A percentile compares a stretch with the other conserved stretches of the same genome.
phyloP scores from a whole-genome alignment of 495 filamentous ascomycete genomes.

The Sphaerosporella brunnea region DNA sequence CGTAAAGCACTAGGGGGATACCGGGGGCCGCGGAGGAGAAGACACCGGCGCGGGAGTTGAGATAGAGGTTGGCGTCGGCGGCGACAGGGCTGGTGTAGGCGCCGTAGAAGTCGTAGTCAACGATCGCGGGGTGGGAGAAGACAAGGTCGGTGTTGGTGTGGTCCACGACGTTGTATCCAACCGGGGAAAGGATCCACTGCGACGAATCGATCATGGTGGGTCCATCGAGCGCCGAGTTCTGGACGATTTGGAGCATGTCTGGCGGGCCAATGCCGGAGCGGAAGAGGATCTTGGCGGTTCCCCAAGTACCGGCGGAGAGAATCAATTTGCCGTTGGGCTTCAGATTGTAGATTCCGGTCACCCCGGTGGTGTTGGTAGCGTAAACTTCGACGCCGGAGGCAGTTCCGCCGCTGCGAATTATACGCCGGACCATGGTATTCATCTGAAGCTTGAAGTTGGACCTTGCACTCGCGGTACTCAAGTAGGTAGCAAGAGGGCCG shows the following conservation, averaged over 20 bases:
- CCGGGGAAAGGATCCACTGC: constrained; percentile 54
- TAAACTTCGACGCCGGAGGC: constrained; percentile 52
- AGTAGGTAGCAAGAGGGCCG: constrained; percentile 58
- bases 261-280: constrained; percentile 46
- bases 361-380: constrained; percentile 36
- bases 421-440: constrained; percentile 45
- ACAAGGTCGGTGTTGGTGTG: constrained; percentile 56
- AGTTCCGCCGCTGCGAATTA: constrained; percentile 42
- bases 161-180: constrained; percentile 57
- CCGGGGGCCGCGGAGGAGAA: constrained; percentile 53
- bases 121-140: constrained; percentile 41
- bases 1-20: constrained; percentile 39
- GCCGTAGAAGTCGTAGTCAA: constrained; percentile 46
- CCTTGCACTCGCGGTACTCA: constrained; percentile 41
- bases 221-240: constrained; percentile 34
- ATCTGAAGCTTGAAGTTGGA: constrained; percentile 51
- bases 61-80: constrained; percentile 32
- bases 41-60: constrained; percentile 39
- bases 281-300: constrained; percentile 54
- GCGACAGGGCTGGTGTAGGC: constrained; percentile 36
- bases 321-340: constrained; percentile 48
- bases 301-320: constrained; percentile 51
- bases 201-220: constrained; percentile 33
- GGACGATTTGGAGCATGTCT: constrained; percentile 42
- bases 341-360: constrained; percentile 41